Conservation (phyloP, 2,329 filamentous ascomycete species). For the Penicillium sclerotiorum region DNA sequence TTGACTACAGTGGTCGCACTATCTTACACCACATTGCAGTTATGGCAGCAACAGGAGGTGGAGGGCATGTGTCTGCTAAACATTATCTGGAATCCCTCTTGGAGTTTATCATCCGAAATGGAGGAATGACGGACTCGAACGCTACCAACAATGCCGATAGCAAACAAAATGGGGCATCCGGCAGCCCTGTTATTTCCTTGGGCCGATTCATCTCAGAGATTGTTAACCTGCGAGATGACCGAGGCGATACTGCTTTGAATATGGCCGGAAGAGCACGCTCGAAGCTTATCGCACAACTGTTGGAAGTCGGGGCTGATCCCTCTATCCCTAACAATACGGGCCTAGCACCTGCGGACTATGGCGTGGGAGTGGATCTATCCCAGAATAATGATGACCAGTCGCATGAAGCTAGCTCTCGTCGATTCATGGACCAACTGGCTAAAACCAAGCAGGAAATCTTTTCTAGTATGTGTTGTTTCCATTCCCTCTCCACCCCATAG, state of each 20-base stretch:
- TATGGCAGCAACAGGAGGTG: constrained; percentile 91
- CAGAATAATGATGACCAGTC: constrained; percentile 49
- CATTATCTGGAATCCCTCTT: constrained; percentile 95
- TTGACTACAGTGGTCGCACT: constrained; percentile 85
- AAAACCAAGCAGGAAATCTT: constrained; percentile 51
- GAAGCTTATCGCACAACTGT: constrained; percentile 93
- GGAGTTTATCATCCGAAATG: constrained; percentile 90
- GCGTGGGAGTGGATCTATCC: constrained; percentile 72
- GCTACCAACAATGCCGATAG: constrained; percentile 35
- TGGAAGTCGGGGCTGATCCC: constrained; percentile 94
- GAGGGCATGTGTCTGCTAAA: constrained; percentile 79
- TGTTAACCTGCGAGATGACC: constrained; percentile 91
- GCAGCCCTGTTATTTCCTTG: constrained; percentile 73
- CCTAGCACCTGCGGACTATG: constrained; percentile 88
- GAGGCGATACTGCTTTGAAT: constrained; percentile 92
- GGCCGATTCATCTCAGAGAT: constrained; percentile 96
- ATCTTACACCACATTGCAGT: constrained; percentile 96
- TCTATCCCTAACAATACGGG: constrained; percentile 88
- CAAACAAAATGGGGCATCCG: constrained; percentile 28
- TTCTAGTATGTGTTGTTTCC: constrained; percentile 37
- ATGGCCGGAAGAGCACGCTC: constrained; percentile 92
- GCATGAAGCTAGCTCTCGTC: constrained; percentile 48
- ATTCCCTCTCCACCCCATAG: not conserved
- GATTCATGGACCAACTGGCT: constrained; percentile 48
- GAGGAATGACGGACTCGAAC: constrained; percentile 60